Evolutionary conservation across 2,329 filamentous ascomycete genomes (phyloP), one percentile per base, ranked within the genome.

Genomic region (Ascochyta fabae): DNA sequence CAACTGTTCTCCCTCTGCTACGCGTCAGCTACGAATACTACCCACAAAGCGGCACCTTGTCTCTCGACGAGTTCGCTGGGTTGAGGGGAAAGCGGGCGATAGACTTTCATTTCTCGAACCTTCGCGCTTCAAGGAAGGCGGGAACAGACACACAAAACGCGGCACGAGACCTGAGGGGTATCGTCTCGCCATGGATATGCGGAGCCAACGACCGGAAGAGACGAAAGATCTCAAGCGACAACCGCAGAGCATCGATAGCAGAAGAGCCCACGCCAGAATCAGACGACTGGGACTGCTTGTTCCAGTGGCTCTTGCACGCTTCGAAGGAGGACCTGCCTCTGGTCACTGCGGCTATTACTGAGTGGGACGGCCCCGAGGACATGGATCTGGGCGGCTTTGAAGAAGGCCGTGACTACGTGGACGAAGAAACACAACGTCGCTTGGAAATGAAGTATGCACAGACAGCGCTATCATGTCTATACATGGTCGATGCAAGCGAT

Each of bases 161-260:
- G 43, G 86, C 84, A 1, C 83, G 88, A 53, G 89, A 92, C 68
- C 69, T 93, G 51, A 84, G 84, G 59, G 85, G 87, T 0, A 69
- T 93, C 34, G 77, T 93, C 45, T 87, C 86, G 0, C 90, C 90
- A 2, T 94, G 90, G 90, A 78, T 92, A 44, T 86, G 89, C 66
- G 86, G 86, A 41, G 81, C 86, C 46, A 81, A 76, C 19, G 83
- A 87, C 49, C 87, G 88, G 79, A 83, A 82, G 56, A 71, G 76
- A 59, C 76, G 71, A 53, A 83, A 77, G 61, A 67, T 83, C 13
- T 77, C 77, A 46, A 52, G 43, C 15, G 64, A 64, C 15, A 64
- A 71, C 15, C 65, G 61, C 23, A 59, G 66, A 24, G 56, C 54
- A n/a, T 69, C 70, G 6, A 59, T 65, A 7, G 49, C 51, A 82